Conservation (phyloP, 2,329 filamentous ascomycete genomes). For the Calonectria montana region DNA sequence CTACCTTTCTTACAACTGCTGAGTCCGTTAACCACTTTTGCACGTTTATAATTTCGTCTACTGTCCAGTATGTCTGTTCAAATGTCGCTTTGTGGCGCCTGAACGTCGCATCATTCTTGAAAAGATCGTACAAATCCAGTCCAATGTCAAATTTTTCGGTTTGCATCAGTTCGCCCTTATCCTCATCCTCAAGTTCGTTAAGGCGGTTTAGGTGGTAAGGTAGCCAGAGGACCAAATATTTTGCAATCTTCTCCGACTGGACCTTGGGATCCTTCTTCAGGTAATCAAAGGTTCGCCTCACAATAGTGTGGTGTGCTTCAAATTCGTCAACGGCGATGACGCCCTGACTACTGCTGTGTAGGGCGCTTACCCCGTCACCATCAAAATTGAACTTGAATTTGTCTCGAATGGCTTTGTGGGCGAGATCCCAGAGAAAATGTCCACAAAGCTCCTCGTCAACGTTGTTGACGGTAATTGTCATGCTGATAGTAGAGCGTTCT, state of each 20-base stretch:
- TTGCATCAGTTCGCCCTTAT: background rate
- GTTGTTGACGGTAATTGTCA: background rate
- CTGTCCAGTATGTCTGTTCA: background rate
- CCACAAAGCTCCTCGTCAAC: background rate
- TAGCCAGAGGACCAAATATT: background rate
- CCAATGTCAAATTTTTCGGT: background rate
- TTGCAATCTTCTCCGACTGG: background rate
- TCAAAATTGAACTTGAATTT: conserved; percentile 7
- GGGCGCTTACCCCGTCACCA: background rate
- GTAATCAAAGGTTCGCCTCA: background rate
- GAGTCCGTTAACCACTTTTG: background rate
- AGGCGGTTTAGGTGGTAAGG: background rate
- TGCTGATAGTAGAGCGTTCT: background rate
- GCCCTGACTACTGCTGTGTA: background rate
- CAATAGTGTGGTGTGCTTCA: background rate
- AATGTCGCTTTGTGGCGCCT: background rate
- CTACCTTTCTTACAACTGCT: background rate
- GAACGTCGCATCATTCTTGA: background rate
- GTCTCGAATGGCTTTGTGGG: background rate
- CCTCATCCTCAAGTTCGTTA: background rate
- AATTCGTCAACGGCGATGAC: background rate
- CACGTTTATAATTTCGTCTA: background rate
- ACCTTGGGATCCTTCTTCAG: background rate
- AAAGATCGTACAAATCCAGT: background rate
- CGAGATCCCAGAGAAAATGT: background rate